Evolutionary conservation across 2,329 filamentous ascomycete genomes (phyloP).

Genomic region (Albifimbria verrucaria): DNA sequence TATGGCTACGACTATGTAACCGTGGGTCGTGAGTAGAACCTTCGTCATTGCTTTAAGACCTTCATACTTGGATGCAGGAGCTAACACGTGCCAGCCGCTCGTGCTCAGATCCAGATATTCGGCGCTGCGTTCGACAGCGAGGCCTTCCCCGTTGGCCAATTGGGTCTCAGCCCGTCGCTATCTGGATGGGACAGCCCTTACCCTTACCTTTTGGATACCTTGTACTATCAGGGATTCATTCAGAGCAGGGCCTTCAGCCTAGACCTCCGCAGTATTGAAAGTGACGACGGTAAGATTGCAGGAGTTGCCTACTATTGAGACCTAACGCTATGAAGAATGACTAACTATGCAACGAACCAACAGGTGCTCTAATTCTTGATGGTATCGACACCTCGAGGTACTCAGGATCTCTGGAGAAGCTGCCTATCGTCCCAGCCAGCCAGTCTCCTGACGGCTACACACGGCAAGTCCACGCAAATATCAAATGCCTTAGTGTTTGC

Average conservation of each 20-base stretch:
- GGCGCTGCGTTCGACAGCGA: slow-evolving; percentile 17
- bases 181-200: slow-evolving; percentile 20
- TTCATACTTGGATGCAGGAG: slow-evolving; percentile 1
- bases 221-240: slow-evolving; percentile 18
- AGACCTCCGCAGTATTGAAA: slow-evolving; percentile 13
- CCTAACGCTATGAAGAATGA: too few species aligned
- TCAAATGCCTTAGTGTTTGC: not conserved
- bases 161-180: slow-evolving; percentile 20
- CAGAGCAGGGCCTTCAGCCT: slow-evolving; percentile 24
- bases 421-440: slow-evolving; percentile 45
- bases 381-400: slow-evolving; percentile 52
- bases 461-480: slow-evolving; percentile 18
- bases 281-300: not conserved
- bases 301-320: too few species aligned
- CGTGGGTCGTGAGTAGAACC: slow-evolving; percentile 13
- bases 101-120: slow-evolving; percentile 13
- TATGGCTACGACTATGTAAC: slow-evolving; percentile 13
- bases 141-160: slow-evolving; percentile 14
- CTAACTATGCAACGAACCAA: slow-evolving; percentile 7
- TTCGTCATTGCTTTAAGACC: slow-evolving; percentile 1
- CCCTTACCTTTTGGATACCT: slow-evolving; percentile 20
- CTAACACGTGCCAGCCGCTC: slow-evolving; percentile 3
- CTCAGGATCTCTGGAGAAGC: slow-evolving; percentile 43
- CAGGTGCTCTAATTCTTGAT: slow-evolving; percentile 40
- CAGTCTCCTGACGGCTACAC: slow-evolving; percentile 18